Base-by-base conservation (phyloP, 176 grass and related monocot species). In the Otatea glauca region DNA sequence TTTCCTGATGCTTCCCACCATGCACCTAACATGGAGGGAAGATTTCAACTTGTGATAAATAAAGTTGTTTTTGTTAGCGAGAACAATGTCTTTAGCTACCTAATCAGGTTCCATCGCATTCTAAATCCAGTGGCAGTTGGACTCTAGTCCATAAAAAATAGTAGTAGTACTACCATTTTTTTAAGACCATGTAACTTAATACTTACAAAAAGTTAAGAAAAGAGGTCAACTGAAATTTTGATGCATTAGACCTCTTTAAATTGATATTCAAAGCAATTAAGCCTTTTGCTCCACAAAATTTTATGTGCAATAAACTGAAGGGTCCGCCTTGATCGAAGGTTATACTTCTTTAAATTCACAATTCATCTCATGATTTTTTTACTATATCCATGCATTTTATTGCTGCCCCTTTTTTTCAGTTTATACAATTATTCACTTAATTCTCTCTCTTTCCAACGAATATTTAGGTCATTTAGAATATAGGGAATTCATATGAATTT, bases 1-100 rank as follows among this genome's bases (percentile, higher is more conserved):
- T 42, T 35, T 47, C 3, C 68, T 13, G 81, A 41, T 34, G 10
- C 53, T 53, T 16, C 20, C 37, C 23, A 1, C n/a, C 32, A 7
- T 5, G 47, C 74, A 48, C 78, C 58, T 0, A 74, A 18, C 76
- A n/a, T 20, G 58, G 47, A 25, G 37, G 5, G 18, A 25, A 32
- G 48, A 49, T 27, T 38, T 2, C 76, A 69, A 81, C 51, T 81
- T 74, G 70, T 3, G 35, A 81, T 50, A 67, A 84, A 60, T 18
- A 60, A 34, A 0, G 0, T 16, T 76, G 39, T 17, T 23, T 38
- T 70, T 39, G 25, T 82, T 86, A 83, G 47, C 38, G 7, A 78
- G 15, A 72, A 58, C 55, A 32, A 58, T 45, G 70, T 68, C 21
- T n/a, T 80, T 61, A 75, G 48, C 39, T n/a, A 54, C 63, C 41